phyloP scores from a whole-genome alignment of 2,329 filamentous ascomycete species.

The Verticillium albo-atrum region DNA sequence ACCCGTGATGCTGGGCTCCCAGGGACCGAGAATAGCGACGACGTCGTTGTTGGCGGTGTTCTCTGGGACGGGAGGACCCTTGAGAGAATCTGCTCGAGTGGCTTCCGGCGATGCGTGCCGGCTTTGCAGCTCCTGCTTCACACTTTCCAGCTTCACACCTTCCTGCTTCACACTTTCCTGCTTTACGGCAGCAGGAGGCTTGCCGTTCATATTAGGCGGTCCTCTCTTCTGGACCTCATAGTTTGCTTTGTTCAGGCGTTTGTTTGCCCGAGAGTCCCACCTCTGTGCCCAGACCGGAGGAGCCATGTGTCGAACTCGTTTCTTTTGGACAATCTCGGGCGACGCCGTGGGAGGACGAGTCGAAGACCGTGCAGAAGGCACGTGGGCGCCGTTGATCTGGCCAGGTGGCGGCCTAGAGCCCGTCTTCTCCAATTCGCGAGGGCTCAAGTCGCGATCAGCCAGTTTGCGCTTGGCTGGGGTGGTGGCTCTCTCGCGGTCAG shows the following conservation, averaged over 20 bases:
- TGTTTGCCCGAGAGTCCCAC: constrained; percentile 27
- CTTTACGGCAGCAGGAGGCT: constrained; percentile 7
- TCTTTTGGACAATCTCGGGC: constrained; percentile 30
- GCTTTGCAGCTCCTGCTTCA: constrained; percentile 28
- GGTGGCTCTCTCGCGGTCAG: constrained; percentile 26
- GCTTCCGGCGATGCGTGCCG: constrained; percentile 44
- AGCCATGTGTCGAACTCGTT: constrained; percentile 28
- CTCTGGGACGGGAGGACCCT: constrained; percentile 15
- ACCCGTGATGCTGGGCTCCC: constrained; percentile 67
- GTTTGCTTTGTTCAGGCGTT: constrained; percentile 36
- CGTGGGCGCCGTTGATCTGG: constrained; percentile 39
- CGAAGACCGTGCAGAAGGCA: constrained; percentile 9
- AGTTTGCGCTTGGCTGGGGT: constrained; percentile 45
- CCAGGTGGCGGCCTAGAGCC: constrained; percentile 41
- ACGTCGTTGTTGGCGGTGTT: constrained; percentile 12
- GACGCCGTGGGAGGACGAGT: constrained; percentile 8
- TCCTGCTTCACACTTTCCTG: no score
- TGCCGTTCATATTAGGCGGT: constrained; percentile 33
- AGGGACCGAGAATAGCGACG: constrained; percentile 43
- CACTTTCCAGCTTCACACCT: no score
- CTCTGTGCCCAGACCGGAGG: constrained; percentile 47
- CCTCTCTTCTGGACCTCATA: constrained; percentile 37
- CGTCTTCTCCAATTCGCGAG: constrained; percentile 46
- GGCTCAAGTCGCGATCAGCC: constrained; percentile 42
- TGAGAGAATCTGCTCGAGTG: constrained; percentile 21